These are phyloP conservation scores for Pezicula rhizophila DNA, from an alignment of 2,329 filamentous ascomycete genomes.

Conservation along the genomic window DNA sequence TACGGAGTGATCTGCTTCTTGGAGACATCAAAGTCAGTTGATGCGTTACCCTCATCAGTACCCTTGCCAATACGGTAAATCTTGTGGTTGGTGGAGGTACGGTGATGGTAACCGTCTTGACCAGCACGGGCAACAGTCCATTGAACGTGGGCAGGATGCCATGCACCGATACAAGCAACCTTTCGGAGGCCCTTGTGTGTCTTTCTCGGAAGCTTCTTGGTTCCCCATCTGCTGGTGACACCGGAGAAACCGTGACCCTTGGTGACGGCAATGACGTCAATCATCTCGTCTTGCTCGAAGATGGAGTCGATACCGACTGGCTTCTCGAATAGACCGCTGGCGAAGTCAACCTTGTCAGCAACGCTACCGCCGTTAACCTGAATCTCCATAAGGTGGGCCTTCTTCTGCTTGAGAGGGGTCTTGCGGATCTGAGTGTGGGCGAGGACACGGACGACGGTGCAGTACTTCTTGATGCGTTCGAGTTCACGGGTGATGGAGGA, in stretches of 20 bases:
- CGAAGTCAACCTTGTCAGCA: constrained; percentile 95
- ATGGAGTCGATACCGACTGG: constrained; percentile 85
- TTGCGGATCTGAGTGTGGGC: constrained; percentile 99
- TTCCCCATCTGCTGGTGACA: constrained; percentile 97
- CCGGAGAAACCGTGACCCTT: constrained; percentile 98
- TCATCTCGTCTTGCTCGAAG: constrained; percentile 99
- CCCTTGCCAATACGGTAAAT: constrained; percentile 97
- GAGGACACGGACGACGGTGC: constrained; percentile 97
- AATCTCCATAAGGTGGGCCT: constrained; percentile 99
- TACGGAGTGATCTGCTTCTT: constrained; percentile 99
- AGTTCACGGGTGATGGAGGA: constrained; percentile 92
- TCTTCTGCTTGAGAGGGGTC: constrained; percentile 99
- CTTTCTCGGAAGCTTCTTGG: constrained; percentile 99
- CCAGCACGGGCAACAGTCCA: constrained; percentile 99
- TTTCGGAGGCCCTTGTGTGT: constrained; percentile 99
- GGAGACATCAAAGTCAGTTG: constrained; percentile 92
- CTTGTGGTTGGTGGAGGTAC: constrained; percentile 99
- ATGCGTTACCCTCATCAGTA: constrained; percentile 82
- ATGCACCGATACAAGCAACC: constrained; percentile 99
- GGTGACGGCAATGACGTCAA: constrained; percentile 98
- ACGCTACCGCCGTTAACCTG: constrained; percentile 98
- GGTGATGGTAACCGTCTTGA: constrained; percentile 99
- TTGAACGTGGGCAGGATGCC: constrained; percentile 99
- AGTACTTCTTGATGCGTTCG: constrained; percentile 99
- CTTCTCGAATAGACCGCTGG: constrained; percentile 97